Conservation (phyloP, 2,329 filamentous ascomycete species). For the Eutypella sp. region DNA sequence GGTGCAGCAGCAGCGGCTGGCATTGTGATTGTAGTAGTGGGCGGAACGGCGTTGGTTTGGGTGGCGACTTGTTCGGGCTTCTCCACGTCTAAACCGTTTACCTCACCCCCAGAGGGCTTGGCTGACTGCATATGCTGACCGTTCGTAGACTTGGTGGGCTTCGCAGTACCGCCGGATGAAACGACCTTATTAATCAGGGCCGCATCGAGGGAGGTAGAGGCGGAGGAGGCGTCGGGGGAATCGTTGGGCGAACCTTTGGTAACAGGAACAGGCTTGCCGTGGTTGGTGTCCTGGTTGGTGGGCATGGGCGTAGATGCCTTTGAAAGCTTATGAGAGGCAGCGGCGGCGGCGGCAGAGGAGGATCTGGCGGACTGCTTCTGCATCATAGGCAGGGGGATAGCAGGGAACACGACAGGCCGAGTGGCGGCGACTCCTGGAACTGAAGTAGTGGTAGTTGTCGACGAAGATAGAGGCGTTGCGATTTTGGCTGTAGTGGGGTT, state of each 20-base stretch:
- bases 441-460: too few species aligned
- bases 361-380: slow-evolving; percentile 16
- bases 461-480: too few species aligned
- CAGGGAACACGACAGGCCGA: slow-evolving; percentile 24
- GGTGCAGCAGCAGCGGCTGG: neutral
- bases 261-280: slow-evolving; percentile 10
- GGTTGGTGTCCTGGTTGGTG: slow-evolving; percentile 9
- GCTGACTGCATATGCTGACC: slow-evolving; percentile 8
- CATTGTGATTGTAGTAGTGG: slow-evolving; percentile 1
- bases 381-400: slow-evolving; percentile 26
- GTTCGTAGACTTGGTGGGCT: slow-evolving; percentile 4
- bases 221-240: slow-evolving; percentile 17
- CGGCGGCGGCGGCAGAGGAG: slow-evolving; percentile 5
- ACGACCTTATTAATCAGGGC: slow-evolving; percentile 22
- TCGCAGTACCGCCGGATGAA: slow-evolving; percentile 2
- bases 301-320: too few species aligned
- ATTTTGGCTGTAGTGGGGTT: slow-evolving; percentile 8
- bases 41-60: neutral
- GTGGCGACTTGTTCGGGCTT: slow-evolving; percentile 15
- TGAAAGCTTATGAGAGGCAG: too few species aligned
- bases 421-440: too few species aligned
- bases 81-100: slow-evolving; percentile 21
- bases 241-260: slow-evolving; percentile 15
- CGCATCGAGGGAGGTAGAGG: slow-evolving; percentile 29
- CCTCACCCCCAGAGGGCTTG: slow-evolving; percentile 16